Evolutionary conservation across 768 basidiomycete species (phyloP).

Genomic region (Kwoniella botswanensis): DNA sequence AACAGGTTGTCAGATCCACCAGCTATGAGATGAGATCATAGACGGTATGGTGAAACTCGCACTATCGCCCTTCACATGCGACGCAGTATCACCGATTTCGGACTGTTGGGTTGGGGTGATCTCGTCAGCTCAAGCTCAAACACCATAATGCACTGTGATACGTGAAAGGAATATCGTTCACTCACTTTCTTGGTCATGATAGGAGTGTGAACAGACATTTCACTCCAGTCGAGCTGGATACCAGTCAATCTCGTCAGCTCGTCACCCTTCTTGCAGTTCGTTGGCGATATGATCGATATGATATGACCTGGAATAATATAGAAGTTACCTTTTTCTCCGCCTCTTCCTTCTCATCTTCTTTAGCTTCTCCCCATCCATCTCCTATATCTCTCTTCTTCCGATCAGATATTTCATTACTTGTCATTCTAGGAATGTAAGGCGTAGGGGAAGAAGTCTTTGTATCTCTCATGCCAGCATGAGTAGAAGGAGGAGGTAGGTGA

Average conservation of each 20-base stretch:
- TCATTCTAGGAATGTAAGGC: not conserved
- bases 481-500: not conserved
- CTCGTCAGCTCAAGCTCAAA: not conserved
- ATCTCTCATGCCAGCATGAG: not conserved
- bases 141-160: not conserved
- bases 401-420: not conserved
- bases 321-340: not conserved
- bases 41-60: not conserved
- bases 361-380: conserved; percentile 2
- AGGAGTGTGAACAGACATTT: conserved; percentile 2
- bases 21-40: not conserved
- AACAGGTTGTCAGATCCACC: not conserved
- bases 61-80: not conserved
- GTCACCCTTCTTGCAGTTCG: not conserved
- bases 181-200: not conserved
- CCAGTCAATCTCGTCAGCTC: not conserved
- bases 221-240: conserved; percentile 8
- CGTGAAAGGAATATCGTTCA: not conserved
- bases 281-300: no score
- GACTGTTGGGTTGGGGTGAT: not conserved
- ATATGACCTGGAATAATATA: not conserved
- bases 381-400: not conserved
- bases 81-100: not conserved
- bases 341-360: not conserved
- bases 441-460: not conserved